These are phyloP conservation scores for Candida boleticola DNA, from an alignment of 805 yeast genomes.

Conservation along the genomic window DNA sequence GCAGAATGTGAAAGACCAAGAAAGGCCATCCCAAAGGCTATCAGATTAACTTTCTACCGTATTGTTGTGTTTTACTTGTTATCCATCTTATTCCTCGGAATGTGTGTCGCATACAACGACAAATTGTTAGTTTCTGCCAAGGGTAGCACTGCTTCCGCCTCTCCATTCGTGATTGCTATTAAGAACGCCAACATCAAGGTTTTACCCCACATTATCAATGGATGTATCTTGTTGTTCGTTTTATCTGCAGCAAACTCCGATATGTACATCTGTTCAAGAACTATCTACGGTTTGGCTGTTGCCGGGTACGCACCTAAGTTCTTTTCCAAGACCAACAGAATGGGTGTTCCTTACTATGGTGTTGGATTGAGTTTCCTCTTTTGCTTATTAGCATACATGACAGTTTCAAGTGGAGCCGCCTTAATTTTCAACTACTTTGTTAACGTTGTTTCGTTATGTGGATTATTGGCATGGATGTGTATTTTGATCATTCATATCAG, in stretches of 20 bases:
- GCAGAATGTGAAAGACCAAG: constrained; percentile 71
- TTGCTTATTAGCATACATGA: constrained; percentile 70
- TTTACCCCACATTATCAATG: constrained; percentile 74
- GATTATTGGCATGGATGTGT: constrained; percentile 72
- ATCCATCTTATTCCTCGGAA: constrained; percentile 61
- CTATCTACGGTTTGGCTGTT: constrained; percentile 66
- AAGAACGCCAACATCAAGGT: constrained; percentile 61
- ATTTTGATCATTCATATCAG: constrained; percentile 66
- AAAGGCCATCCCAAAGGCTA: constrained; percentile 67
- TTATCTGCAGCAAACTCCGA: constrained; percentile 82
- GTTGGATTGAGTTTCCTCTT: constrained; percentile 50
- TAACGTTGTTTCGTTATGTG: constrained; percentile 73
- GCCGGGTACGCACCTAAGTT: constrained; percentile 73
- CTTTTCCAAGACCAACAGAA: constrained; percentile 55
- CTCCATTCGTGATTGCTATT: constrained; percentile 85
- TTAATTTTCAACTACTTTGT: constrained; percentile 67
- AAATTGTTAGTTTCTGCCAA: constrained; percentile 49
- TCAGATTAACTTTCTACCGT: constrained; percentile 67
- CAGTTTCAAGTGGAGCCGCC: constrained; percentile 53
- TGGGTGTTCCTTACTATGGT: constrained; percentile 71
- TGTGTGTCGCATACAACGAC: constrained; percentile 64
- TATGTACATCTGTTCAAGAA: constrained; percentile 74
- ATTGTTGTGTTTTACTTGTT: constrained; percentile 61
- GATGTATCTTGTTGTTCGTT: constrained; percentile 71
- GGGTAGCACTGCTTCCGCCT: constrained; percentile 63